Conservation (phyloP, 192 early-diverging fungal species). For the Radiomyces spectabilis region DNA sequence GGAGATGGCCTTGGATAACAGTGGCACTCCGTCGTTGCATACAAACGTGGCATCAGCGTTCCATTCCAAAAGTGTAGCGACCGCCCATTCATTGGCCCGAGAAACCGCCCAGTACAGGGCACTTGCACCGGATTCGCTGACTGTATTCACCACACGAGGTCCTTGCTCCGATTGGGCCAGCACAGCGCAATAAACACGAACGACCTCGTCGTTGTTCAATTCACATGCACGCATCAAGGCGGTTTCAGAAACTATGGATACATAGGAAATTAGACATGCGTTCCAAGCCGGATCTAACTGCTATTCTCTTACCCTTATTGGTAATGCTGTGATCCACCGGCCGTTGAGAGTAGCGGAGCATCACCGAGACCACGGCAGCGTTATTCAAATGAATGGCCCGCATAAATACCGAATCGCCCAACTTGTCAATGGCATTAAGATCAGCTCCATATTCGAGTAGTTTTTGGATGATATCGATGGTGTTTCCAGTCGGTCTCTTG, state of each 20-base stretch:
- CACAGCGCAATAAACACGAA: too few relatives aligned
- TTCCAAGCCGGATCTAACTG: background rate
- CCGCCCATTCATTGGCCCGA: conserved; percentile 1
- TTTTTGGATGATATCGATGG: background rate
- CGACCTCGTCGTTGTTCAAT: background rate
- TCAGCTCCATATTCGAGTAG: background rate
- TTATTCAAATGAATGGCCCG: background rate
- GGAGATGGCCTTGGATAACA: too few relatives aligned
- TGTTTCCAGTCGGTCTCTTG: too few relatives aligned
- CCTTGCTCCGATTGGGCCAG: too few relatives aligned
- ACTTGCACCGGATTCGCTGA: too few relatives aligned
- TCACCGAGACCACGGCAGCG: background rate
- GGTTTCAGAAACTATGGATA: background rate
- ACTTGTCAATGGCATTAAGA: conserved; percentile 1
- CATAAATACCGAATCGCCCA: conserved; percentile 3
- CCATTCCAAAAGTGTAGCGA: background rate
- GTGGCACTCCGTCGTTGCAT: background rate
- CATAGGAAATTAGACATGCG: background rate
- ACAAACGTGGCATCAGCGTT: conserved; percentile 8
- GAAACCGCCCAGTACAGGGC: too few relatives aligned
- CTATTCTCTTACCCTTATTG: background rate
- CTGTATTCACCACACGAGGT: too few relatives aligned
- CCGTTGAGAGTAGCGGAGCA: background rate
- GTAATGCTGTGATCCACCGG: background rate
- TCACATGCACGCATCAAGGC: conserved; percentile 3